Evolutionary conservation across 1,284 basidiomycete species (phyloP).

Genomic region (Veloporphyrellus conicus): DNA sequence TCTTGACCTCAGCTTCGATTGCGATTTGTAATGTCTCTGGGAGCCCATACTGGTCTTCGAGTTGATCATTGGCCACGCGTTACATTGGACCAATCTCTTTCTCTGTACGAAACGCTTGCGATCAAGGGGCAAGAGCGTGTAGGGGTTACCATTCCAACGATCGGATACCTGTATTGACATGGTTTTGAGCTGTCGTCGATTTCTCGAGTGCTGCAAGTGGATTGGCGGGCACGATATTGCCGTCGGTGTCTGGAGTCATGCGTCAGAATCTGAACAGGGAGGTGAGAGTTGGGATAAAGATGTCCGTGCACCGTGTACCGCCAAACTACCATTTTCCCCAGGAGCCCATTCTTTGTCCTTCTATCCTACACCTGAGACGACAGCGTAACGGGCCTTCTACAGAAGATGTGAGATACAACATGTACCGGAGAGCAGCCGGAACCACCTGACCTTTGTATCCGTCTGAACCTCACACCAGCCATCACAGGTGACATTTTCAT

Average conservation of each 20-base stretch:
- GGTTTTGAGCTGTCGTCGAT: conserved; percentile 71
- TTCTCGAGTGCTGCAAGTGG: conserved; percentile 88
- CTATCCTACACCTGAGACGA: conserved; percentile 81
- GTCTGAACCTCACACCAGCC: conserved; percentile 97
- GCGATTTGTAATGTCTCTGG: conserved; percentile 58
- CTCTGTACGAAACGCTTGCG: conserved; percentile 80
- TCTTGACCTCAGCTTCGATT: conserved; percentile 53
- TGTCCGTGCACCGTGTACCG: conserved; percentile 66
- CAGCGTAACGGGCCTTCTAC: conserved; percentile 91
- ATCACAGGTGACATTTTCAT: conserved; percentile 90
- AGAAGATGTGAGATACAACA: neutral
- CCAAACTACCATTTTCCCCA: conserved; percentile 88
- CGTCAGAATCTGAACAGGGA: neutral
- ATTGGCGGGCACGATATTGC: conserved; percentile 60
- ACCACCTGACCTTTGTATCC: conserved; percentile 77
- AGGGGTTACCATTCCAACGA: conserved; percentile 80
- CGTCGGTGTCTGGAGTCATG: conserved; percentile 60
- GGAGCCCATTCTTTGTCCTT: conserved; percentile 97
- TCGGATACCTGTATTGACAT: conserved; percentile 68
- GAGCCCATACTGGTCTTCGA: conserved; percentile 73
- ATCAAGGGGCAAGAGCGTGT: conserved; percentile 66
- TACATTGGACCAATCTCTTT: conserved; percentile 74
- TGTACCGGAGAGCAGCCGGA: neutral
- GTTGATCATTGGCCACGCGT: conserved; percentile 59
- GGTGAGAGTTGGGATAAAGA: too few species aligned